Conservation (phyloP, 345 rosid genomes). For the Salix viminalis region DNA sequence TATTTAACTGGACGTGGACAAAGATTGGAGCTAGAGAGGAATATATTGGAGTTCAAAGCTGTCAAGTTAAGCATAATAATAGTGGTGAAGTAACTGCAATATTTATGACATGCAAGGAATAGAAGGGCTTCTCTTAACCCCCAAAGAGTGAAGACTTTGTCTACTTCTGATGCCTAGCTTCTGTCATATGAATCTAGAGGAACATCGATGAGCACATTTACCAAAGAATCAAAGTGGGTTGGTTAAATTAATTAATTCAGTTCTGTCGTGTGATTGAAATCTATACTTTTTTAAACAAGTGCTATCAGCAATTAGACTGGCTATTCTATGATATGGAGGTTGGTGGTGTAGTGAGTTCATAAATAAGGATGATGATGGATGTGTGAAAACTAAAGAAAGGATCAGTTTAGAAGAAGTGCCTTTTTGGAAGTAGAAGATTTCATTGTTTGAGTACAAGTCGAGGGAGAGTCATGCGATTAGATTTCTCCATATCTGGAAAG, state of each 20-base stretch:
- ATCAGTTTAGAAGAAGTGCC: neutral
- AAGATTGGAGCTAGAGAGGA: neutral
- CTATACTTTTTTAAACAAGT: neutral
- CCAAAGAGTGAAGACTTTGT: neutral
- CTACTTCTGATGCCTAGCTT: neutral
- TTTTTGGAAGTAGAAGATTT: neutral
- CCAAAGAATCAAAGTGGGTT: neutral
- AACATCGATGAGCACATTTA: neutral
- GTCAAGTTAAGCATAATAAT: neutral
- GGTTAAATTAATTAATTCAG: neutral
- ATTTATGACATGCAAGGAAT: neutral
- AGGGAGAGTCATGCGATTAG: neutral
- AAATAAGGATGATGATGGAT: neutral
- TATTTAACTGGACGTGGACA: neutral
- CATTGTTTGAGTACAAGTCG: neutral
- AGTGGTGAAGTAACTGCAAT: neutral
- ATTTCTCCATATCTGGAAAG: neutral
- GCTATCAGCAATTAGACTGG: neutral
- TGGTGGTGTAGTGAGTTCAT: neutral
- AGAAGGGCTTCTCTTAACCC: neutral
- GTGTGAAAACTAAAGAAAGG: neutral
- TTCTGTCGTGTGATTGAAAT: neutral
- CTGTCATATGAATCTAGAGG: neutral
- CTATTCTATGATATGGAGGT: neutral
- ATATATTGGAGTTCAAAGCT: neutral